A percentile compares a stretch with the other conserved stretches of the same genome.
These are phyloP conservation scores for Saksenaea oblongispora DNA, from an alignment of 371 early-diverging fungal genomes.

Conservation along the genomic window DNA sequence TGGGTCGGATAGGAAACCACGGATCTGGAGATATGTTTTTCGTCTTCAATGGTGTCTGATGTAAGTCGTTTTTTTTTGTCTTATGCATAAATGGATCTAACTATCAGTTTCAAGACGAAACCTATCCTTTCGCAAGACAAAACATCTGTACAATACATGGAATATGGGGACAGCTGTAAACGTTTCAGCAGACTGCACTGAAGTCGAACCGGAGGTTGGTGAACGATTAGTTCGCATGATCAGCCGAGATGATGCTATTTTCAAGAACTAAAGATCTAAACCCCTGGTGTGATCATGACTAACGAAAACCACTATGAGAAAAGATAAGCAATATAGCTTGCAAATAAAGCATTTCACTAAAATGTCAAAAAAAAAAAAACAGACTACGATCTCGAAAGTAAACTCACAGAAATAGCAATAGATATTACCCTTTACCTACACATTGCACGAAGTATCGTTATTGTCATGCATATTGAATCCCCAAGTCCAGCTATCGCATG, in stretches of 20 bases:
- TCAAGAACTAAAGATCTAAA: neutral
- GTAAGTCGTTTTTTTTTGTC: neutral
- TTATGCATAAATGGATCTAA: neutral
- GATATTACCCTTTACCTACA: too few species aligned
- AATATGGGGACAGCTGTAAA: constrained; percentile 1
- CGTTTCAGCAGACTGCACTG: constrained; percentile 5
- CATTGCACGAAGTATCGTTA: too few species aligned
- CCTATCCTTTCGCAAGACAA: neutral
- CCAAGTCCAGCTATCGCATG: too few species aligned
- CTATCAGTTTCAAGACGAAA: neutral
- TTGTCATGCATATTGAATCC: too few species aligned
- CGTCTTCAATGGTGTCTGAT: neutral
- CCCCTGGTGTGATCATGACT: neutral
- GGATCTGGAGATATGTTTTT: constrained; percentile 2
- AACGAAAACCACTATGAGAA: too few species aligned
- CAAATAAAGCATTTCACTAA: too few species aligned
- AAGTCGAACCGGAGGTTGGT: neutral
- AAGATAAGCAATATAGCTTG: too few species aligned
- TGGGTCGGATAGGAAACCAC: neutral
- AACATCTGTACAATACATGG: constrained; percentile 1
- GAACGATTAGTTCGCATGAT: constrained; percentile 6
- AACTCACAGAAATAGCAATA: too few species aligned
- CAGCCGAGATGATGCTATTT: neutral
- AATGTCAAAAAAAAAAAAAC: too few species aligned
- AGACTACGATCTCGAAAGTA: too few species aligned